Evolutionary conservation across 2,329 filamentous ascomycete genomes (phyloP).

Genomic region (Cladosporium sp.): DNA sequence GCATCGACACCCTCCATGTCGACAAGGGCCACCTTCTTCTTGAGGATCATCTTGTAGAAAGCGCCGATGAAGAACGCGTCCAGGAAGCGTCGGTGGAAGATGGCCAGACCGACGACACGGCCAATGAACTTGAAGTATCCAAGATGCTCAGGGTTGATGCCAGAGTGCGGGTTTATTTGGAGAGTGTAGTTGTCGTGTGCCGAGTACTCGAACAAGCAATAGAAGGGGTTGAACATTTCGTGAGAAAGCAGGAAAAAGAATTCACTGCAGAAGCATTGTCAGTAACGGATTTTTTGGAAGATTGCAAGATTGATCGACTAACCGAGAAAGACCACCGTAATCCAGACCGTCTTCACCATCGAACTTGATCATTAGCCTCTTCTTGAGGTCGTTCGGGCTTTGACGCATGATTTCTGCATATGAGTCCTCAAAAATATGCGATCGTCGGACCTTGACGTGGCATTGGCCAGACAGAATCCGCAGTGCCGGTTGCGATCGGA

Average conservation of each 20-base stretch:
- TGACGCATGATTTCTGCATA: slow-evolving; percentile 98
- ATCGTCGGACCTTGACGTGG: slow-evolving; percentile 93
- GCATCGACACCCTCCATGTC: slow-evolving; percentile 99
- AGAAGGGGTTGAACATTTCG: slow-evolving; percentile 99
- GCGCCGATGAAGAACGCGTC: slow-evolving; percentile 99
- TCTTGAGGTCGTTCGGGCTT: slow-evolving; percentile 92
- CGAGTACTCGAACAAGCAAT: slow-evolving; percentile 98
- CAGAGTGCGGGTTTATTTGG: slow-evolving; percentile 98
- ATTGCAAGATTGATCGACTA: slow-evolving; percentile 22
- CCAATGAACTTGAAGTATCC: slow-evolving; percentile 99
- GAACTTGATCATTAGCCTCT: slow-evolving; percentile 98
- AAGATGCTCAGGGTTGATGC: slow-evolving; percentile 97
- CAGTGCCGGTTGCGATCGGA: slow-evolving; percentile 93
- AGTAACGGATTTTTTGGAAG: slow-evolving; percentile 18
- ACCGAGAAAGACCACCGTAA: slow-evolving; percentile 89
- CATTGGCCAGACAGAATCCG: slow-evolving; percentile 94
- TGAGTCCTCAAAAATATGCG: slow-evolving; percentile 97
- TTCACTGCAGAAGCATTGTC: slow-evolving; percentile 53
- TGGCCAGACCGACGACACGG: slow-evolving; percentile 89
- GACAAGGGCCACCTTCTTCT: slow-evolving; percentile 81
- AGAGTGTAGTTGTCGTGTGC: slow-evolving; percentile 99
- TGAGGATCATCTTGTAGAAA: slow-evolving; percentile 98
- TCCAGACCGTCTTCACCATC: slow-evolving; percentile 97
- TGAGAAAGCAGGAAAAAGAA: slow-evolving; percentile 99
- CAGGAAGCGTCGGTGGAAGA: slow-evolving; percentile 95